phyloP scores from a whole-genome alignment of 2,329 filamentous ascomycete species.

The Trichoderma sp. region DNA sequence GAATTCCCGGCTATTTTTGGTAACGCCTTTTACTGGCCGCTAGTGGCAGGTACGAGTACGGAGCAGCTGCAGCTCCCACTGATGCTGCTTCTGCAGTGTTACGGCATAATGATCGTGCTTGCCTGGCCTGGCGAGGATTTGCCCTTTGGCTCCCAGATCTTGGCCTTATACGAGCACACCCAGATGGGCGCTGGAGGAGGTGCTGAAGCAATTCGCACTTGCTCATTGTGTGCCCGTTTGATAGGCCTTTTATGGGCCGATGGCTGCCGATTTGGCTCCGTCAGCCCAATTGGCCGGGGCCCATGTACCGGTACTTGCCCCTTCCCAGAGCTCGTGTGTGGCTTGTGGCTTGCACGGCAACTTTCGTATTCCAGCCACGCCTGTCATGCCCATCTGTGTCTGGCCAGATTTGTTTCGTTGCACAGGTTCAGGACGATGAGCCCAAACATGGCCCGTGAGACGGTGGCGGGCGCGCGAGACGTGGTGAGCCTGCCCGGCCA shows the following conservation, averaged over 20 bases:
- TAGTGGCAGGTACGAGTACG: not conserved
- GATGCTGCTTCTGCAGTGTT: not conserved
- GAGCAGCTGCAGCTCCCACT: not conserved
- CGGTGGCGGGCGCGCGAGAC: not conserved
- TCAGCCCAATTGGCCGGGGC: not conserved
- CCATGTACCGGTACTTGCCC: constrained; percentile 19
- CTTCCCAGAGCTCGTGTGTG: not conserved
- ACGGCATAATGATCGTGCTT: constrained; percentile 3
- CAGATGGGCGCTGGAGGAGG: not conserved
- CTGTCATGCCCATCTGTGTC: not conserved
- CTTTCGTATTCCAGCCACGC: constrained; percentile 22
- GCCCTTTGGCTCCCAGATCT: not conserved
- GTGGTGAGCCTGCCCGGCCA: constrained; percentile 13
- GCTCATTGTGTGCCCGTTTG: not conserved
- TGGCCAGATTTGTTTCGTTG: constrained; percentile 15
- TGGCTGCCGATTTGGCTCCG: constrained; percentile 17
- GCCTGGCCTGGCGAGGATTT: constrained; percentile 4
- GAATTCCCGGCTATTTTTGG: constrained; percentile 18
- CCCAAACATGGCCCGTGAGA: constrained; percentile 10
- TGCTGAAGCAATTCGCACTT: not conserved
- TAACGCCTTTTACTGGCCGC: not conserved
- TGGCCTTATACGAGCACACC: constrained; percentile 23
- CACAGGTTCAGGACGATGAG: not conserved
- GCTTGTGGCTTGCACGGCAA: constrained; percentile 16
- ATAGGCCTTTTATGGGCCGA: constrained; percentile 12